These are phyloP conservation scores for Myxozyma lipomycoides DNA, from an alignment of 805 yeast species.

Conservation along the genomic window DNA sequence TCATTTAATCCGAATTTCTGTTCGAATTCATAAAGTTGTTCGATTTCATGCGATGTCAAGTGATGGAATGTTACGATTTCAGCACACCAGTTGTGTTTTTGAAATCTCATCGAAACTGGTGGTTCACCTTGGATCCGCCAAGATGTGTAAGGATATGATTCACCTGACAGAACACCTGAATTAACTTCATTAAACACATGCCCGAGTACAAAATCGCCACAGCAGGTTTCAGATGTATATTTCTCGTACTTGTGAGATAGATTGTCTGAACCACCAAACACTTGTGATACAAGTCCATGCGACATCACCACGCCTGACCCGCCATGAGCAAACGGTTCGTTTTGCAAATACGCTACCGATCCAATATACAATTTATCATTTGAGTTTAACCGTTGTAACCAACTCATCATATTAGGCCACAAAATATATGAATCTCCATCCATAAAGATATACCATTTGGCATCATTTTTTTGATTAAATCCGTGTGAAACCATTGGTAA, in stretches of 20 bases:
- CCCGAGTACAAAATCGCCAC: constrained; percentile 40
- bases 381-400: constrained; percentile 31
- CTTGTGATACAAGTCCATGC: constrained; percentile 33
- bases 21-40: constrained; percentile 38
- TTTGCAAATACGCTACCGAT: constrained; percentile 28
- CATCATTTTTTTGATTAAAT: constrained; percentile 30
- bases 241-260: constrained; percentile 27
- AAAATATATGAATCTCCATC: constrained; percentile 38
- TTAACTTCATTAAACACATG: constrained; percentile 28
- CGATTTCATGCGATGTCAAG: constrained; percentile 19
- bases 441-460: constrained; percentile 38
- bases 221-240: constrained; percentile 31
- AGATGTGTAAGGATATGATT: constrained; percentile 20
- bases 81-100: constrained; percentile 33
- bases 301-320: constrained; percentile 40
- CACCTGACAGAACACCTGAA: constrained; percentile 16
- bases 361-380: constrained; percentile 36
- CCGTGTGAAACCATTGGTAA: constrained; percentile 40
- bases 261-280: constrained; percentile 30
- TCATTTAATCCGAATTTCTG: constrained; percentile 20
- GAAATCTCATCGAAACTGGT: constrained; percentile 19
- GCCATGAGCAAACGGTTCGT: constrained; percentile 39
- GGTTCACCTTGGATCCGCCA: constrained; percentile 38
- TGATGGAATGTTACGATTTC: constrained; percentile 38
- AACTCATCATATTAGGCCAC: constrained; percentile 32